Evolutionary conservation across 108 stramenopile species (phyloP).

Genomic region (Schizochytrium sp.): DNA sequence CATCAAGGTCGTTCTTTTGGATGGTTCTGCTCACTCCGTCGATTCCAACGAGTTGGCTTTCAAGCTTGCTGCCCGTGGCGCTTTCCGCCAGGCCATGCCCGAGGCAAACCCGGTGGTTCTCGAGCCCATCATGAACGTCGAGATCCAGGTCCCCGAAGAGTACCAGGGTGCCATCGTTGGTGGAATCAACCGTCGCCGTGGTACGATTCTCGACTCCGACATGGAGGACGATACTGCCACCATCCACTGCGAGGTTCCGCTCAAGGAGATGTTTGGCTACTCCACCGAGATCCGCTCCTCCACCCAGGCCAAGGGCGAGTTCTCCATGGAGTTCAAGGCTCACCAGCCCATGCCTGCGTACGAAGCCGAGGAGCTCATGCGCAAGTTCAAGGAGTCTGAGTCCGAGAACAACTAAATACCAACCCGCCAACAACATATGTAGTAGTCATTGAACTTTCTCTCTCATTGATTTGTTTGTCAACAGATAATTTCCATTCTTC

Average conservation of each 20-base stretch:
- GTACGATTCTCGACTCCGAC: constrained; percentile 93
- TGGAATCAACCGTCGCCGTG: constrained; percentile 91
- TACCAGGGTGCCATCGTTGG: constrained; percentile 96
- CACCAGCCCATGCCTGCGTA: constrained; percentile 87
- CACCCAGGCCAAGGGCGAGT: constrained; percentile 99
- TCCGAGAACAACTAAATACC: neutral
- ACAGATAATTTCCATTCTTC: too few relatives aligned
- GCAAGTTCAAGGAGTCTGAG: constrained; percentile 81
- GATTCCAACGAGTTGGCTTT: constrained; percentile 99
- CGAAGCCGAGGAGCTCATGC: constrained; percentile 87
- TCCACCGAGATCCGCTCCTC: constrained; percentile 91
- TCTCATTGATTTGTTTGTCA: too few relatives aligned
- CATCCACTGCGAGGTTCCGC: constrained; percentile 89
- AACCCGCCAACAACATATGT: too few relatives aligned
- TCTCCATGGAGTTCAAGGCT: constrained; percentile 96
- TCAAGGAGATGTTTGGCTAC: constrained; percentile 95
- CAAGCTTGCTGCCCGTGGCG: constrained; percentile 90
- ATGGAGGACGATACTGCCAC: constrained; percentile 81
- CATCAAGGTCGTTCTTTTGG: constrained; percentile 76
- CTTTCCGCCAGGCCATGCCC: constrained; percentile 90
- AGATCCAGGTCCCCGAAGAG: constrained; percentile 91
- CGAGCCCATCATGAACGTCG: constrained; percentile 96
- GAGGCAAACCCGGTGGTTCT: constrained; percentile 85
- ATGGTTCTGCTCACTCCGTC: constrained; percentile 95
- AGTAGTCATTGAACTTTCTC: too few relatives aligned